These are phyloP conservation scores for Astrothelium subdiscretum DNA, from an alignment of 495 filamentous ascomycete species.

Conservation along the genomic window DNA sequence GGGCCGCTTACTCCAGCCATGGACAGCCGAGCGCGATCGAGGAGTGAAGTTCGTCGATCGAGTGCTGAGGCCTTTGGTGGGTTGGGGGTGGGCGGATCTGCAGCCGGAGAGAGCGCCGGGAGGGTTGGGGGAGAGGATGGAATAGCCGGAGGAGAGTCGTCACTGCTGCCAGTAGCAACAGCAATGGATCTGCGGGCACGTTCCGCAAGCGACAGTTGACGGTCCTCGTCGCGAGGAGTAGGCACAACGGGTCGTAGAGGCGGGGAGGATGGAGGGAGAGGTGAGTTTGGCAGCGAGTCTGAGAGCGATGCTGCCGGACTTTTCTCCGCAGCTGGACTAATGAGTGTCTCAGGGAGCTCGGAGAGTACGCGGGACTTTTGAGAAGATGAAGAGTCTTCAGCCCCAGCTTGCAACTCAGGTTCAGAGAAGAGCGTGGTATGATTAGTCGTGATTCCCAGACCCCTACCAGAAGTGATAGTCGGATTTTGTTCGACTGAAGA, in stretches of 20 bases:
- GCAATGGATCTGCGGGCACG: constrained; percentile 35
- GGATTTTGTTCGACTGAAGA: not conserved
- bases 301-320: not conserved
- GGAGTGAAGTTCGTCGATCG: constrained; percentile 30
- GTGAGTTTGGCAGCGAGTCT: not conserved
- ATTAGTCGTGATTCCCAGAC: not conserved
- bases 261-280: not conserved
- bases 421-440: not conserved
- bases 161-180: constrained; percentile 12
- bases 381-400: not conserved
- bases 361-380: not conserved
- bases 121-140: constrained; percentile 12
- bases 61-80: not conserved
- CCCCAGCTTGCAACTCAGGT: not conserved
- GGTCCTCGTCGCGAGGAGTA: constrained; percentile 10
- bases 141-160: constrained; percentile 5
- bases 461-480: not conserved
- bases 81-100: not conserved
- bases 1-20: constrained; percentile 49
- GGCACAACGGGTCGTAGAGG: not conserved
- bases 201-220: constrained; percentile 30
- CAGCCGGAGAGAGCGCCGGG: not conserved
- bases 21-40: constrained; percentile 68
- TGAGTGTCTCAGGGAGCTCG: not conserved
- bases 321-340: not conserved